phyloP scores from a whole-genome alignment of 108 stramenopile species.

The Chaetoceros tenuissimus region DNA sequence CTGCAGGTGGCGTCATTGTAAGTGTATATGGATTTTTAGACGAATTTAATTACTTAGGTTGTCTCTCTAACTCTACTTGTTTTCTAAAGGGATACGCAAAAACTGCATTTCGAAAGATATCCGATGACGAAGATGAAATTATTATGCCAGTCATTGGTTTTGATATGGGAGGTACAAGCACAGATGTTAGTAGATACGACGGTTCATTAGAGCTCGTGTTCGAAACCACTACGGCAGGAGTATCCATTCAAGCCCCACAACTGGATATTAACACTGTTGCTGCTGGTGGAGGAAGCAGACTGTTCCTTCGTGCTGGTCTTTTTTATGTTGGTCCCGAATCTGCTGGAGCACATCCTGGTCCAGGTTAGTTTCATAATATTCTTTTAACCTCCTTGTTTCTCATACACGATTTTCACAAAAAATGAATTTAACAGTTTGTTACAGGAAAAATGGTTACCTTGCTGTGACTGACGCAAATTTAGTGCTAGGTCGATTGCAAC shows the following conservation, averaged over 20 bases:
- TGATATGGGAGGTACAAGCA: slow-evolving; percentile 98
- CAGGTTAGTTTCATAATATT: no score
- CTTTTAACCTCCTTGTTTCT: no score
- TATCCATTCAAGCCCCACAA: slow-evolving; percentile 93
- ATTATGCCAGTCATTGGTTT: slow-evolving; percentile 92
- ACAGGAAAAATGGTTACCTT: slow-evolving; percentile 92
- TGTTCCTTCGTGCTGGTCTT: slow-evolving; percentile 86
- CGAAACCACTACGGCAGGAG: slow-evolving; percentile 94
- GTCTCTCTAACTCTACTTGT: background rate
- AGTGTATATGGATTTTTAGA: background rate
- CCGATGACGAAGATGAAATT: slow-evolving; percentile 17
- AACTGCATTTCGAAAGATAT: slow-evolving; percentile 59
- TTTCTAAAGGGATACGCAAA: slow-evolving; percentile 82
- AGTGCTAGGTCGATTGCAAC: slow-evolving; percentile 88
- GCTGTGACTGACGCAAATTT: slow-evolving; percentile 99
- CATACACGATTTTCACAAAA: no score
- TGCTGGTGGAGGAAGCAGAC: slow-evolving; percentile 86
- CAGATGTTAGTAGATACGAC: slow-evolving; percentile 88
- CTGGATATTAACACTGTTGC: slow-evolving; percentile 98
- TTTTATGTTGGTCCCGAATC: slow-evolving; percentile 95
- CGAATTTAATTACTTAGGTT: background rate
- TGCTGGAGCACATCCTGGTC: slow-evolving; percentile 96
- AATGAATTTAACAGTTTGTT: no score
- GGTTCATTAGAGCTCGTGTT: slow-evolving; percentile 90
- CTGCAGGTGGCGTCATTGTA: slow-evolving; percentile 63